Conservation (phyloP, 1,139 yeast genomes). For the Ogataea hybrid region DNA sequence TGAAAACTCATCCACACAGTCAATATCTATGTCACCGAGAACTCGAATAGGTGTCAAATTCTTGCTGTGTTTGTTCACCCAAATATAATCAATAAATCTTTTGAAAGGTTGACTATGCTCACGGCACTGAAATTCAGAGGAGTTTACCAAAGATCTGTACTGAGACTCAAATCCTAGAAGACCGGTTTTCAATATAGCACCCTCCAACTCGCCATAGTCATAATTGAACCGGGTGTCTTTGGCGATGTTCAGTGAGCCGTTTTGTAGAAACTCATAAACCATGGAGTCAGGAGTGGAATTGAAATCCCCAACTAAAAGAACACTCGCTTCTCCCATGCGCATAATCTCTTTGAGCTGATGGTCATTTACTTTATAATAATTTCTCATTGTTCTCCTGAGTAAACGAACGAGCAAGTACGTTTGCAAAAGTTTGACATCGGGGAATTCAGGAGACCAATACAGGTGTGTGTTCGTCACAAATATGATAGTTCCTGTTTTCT, state of each 20-base stretch:
- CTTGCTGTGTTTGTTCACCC: constrained; percentile 41
- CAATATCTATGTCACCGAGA: constrained; percentile 30
- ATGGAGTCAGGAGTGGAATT: constrained; percentile 50
- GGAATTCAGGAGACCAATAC: constrained; percentile 53
- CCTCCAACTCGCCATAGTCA: constrained; percentile 23
- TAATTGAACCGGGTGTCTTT: constrained; percentile 27
- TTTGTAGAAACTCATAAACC: constrained; percentile 44
- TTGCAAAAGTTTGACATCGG: constrained; percentile 55
- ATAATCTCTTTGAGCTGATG: constrained; percentile 21
- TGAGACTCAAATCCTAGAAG: constrained; percentile 30
- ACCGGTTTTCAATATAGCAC: constrained; percentile 35
- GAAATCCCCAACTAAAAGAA: constrained; percentile 46
- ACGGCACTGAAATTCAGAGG: constrained; percentile 39
- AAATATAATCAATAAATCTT: constrained; percentile 58
- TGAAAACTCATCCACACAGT: constrained; percentile 20
- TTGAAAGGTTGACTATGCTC: constrained; percentile 49
- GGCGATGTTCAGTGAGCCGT: constrained; percentile 36
- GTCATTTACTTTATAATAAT: constrained; percentile 30
- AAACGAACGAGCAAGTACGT: constrained; percentile 43
- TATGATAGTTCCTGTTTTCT: constrained; percentile 36
- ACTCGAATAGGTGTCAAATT: constrained; percentile 35
- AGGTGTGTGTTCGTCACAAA: constrained; percentile 57
- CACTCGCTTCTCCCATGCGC: constrained; percentile 24
- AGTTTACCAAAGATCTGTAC: constrained; percentile 26
- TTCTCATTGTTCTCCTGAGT: constrained; percentile 20